phyloP scores from a whole-genome alignment of 192 early-diverging fungal genomes.

The Tieghemiomyces parasiticus region DNA sequence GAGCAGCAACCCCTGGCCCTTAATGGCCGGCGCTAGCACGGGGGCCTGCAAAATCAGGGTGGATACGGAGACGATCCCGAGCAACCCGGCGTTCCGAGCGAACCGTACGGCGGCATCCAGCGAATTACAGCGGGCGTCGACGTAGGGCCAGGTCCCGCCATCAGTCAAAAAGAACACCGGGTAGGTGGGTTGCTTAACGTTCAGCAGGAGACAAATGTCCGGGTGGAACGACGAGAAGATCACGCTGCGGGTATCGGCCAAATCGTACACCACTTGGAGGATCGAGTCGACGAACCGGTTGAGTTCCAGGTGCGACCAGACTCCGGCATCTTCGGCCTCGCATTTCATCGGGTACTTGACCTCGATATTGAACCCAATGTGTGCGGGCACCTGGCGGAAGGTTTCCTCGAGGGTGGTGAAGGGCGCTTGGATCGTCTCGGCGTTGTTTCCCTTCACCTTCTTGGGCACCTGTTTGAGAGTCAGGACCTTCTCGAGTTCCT shows the following conservation, averaged over 20 bases:
- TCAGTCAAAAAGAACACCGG: conserved; percentile 89
- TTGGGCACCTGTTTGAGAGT: not conserved
- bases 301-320: conserved; percentile 56
- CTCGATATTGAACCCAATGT: conserved; percentile 86
- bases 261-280: conserved; percentile 54
- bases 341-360: conserved; percentile 91
- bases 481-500: not conserved
- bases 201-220: conserved; percentile 67
- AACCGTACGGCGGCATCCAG: conserved; percentile 64
- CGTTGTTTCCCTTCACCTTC: conserved; percentile 61
- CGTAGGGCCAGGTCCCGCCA: conserved; percentile 53
- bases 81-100: conserved; percentile 49
- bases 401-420: conserved; percentile 74
- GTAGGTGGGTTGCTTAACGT: conserved; percentile 72
- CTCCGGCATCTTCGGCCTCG: conserved; percentile 63
- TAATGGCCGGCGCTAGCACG: conserved; percentile 48
- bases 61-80: conserved; percentile 67
- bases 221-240: conserved; percentile 92
- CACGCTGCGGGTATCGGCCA: conserved; percentile 47
- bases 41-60: conserved; percentile 63
- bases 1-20: conserved; percentile 48
- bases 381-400: conserved; percentile 53
- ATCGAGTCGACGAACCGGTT: conserved; percentile 81
- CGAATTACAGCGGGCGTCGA: conserved; percentile 68
- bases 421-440: conserved; percentile 69